Evolutionary conservation across 495 filamentous ascomycete genomes (phyloP), one percentile per base, ranked within the genome.

Genomic region (Venustampulla echinocandica): DNA sequence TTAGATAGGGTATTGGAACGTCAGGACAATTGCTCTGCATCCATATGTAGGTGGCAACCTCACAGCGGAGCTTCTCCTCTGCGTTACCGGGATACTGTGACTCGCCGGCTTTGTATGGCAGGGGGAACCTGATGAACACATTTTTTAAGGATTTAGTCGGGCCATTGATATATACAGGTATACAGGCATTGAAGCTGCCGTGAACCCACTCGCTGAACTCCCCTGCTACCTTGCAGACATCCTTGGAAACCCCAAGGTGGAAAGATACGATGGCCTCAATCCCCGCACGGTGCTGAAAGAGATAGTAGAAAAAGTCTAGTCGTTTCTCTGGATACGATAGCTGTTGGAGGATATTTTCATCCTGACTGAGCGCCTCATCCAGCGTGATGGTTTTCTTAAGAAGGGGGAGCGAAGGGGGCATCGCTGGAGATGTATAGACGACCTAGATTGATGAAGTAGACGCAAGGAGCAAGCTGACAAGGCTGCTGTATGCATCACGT

Each of bases 41-140:
- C 61, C 61, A 62, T 28, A 36, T 17, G 42, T 55, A 65, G 24
- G 65, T 64, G n/a, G 52, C 65, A 10, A 42, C 61, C 44, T 35
- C 33, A 35, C 6, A n/a, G n/a, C n/a, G n/a, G n/a, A n/a, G n/a
- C n/a, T n/a, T n/a, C n/a, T n/a, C n/a, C n/a, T n/a, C n/a, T 7
- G 44, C 56, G 46, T 68, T 68, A 21, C 64, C 63, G 20, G 65
- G 60, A 20, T 54, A 35, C n/a, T 6, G 3, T 23, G 42, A 45
- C 11, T 45, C 42, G 3, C 42, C 42, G 4, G 36, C 42, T 28
- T 60, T 55, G 39, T 52, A 66, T 0, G 62, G 63, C 30, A 68
- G 40, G 1, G 63, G 57, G 39, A 64, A 49, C 28, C 64, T 50
- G 42, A 67, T 46, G 1, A 65, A 34, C 6, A 60, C 35, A 6